Evolutionary conservation across 305 asterid species (phyloP), one percentile per base, ranked within the genome.

Genomic region (Stenogyne calaminthoides): DNA sequence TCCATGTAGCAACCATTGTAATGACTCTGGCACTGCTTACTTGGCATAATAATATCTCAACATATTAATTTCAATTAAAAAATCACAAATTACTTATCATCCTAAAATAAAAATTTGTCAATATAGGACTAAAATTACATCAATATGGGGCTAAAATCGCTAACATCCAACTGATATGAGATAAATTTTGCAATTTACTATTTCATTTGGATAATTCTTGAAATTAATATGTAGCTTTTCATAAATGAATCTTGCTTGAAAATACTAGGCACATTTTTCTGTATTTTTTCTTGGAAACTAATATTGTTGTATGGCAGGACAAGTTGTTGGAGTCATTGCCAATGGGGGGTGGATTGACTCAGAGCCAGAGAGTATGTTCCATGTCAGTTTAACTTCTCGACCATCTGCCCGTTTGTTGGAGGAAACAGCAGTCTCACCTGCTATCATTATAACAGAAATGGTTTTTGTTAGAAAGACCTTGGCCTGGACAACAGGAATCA

Each of bases 401-500:
- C 62, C 92, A 73, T 84, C 94, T 77, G 77, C 94, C 44, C 97
- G 99, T 58, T 81, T 47, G 72, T 80, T 92, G 81, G 86, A 79
- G 87, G 97, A 89, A 87, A 67, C 76, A 22, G 67, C 78, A 56
- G 29, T 66, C 67, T 15, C 85, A 18, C 34, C 82, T 7, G 75
- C 73, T 16, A 77, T 84, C 63, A 72, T 69, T 65, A 18, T 86
- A 51, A 84, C 84, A 36, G 95, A 89, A 84, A 75, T 82, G 54
- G 7, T 62, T 25, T 82, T 95, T 58, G 99, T 95, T 76, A 81
- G 99, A 68, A 64, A 46, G 56, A 82, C 90, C 9, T 79, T 95
- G 80, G 99, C 99, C 75, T 95, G 98, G 99, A 86, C 82, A 66
- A 95, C 99, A 16, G 99, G 98, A 73, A 83, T 92, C 86, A 76